Evolutionary conservation across 495 filamentous ascomycete genomes (phyloP).

Genomic region (Penicillium coprophilum): DNA sequence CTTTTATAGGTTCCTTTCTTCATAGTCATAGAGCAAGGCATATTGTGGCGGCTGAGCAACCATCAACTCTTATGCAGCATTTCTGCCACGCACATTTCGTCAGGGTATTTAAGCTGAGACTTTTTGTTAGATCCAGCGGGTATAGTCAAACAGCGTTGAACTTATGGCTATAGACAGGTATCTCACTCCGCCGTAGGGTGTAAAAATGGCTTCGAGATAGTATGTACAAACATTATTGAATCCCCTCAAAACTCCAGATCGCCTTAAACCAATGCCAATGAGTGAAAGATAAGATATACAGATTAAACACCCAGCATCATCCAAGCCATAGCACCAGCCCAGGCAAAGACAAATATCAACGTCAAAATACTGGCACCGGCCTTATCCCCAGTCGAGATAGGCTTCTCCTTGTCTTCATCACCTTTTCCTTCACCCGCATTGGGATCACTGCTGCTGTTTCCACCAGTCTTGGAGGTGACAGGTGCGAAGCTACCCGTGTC

Average conservation of each 20-base stretch:
- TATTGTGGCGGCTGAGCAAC: no score
- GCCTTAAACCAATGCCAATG: not conserved
- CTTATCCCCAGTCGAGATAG: conserved; percentile 54
- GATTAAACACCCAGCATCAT: conserved; percentile 11
- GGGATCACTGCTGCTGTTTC: conserved; percentile 26
- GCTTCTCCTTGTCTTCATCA: conserved; percentile 14
- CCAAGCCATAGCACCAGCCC: conserved; percentile 30
- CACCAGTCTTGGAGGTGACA: conserved; percentile 23
- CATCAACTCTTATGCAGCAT: no score
- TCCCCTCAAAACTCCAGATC: conserved; percentile 1
- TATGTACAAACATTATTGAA: not conserved
- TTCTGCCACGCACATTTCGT: no score
- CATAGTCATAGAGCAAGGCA: no score
- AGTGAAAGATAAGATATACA: not conserved
- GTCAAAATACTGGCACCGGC: conserved; percentile 67
- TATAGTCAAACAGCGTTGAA: no score
- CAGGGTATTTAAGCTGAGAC: no score
- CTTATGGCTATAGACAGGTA: not conserved
- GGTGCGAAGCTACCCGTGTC: conserved; percentile 18
- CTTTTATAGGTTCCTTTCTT: no score
- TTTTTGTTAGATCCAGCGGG: no score
- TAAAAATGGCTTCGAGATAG: not conserved
- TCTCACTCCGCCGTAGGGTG: not conserved
- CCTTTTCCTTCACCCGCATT: conserved; percentile 31
- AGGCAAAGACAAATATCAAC: conserved; percentile 44